Base-by-base conservation (phyloP, 371 early-diverging fungal species). In the Saksenaea vasiformis region DNA sequence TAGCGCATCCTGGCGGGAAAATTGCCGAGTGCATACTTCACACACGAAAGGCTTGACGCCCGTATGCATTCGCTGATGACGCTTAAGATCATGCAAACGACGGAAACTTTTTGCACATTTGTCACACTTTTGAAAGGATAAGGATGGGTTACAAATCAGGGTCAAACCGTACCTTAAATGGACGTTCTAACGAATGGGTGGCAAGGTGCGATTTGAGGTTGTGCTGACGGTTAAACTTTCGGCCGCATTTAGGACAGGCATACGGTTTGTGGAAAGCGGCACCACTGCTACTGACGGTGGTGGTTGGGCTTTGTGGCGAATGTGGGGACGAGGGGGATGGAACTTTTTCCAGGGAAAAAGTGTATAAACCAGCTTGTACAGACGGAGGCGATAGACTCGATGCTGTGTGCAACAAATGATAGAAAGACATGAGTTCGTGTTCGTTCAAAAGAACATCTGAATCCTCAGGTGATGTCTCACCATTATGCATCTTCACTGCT, bases 1-100 rank as follows among this genome's bases (percentile, higher is more conserved):
- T 10, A 47, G 51, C 22, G 51, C 51, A 22, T 47, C 51, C 51
- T 47, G 51, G 22, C 51, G 51, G 51, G 51, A 47, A 24, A 47
- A 47, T 47, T 47, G 51, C 24, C 51, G 17, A 10, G 24, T 47
- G n/a, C 36, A 47, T 19, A 37, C 58, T 19, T 39, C 15, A 17
- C 59, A 59, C 31, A 24, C 43, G 26, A 43, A 59, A n/a, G 59
- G 59, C 27, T 17, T 36, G 4, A 41, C 43, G 13, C 39, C 59
- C 14, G 59, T 59, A 5, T 59, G 59, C 59, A 59, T 22, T 24
- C 43, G 38, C 3, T 59, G 31, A 27, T 59, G 59, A 5, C 59
- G 59, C 31, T 59, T 59, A 26, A 59, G 41, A n/a, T 59, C 59
- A 41, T 59, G 59, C n/a, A 59, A 8, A 41, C 59, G 59, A 4